Evolutionary conservation across 805 yeast species (phyloP).

Genomic region (Cyberlindnera mrakii): DNA sequence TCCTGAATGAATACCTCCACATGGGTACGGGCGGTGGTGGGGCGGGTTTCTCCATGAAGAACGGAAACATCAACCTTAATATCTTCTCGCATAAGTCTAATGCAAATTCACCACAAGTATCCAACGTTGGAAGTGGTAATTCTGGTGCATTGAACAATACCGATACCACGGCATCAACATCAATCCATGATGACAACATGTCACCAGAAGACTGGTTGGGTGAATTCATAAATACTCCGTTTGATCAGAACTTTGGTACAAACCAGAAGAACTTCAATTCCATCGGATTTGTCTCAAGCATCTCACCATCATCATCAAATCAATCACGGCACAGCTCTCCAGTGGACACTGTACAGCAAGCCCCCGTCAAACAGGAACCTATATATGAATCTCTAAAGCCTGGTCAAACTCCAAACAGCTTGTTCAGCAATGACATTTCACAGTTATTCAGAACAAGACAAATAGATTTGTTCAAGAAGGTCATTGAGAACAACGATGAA

Average conservation of each 20-base stretch:
- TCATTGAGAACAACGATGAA: slow-evolving; percentile 18
- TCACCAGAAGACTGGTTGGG: slow-evolving; percentile 56
- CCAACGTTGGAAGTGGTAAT: slow-evolving; percentile 1
- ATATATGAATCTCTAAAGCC: neutral
- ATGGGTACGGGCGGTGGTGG: slow-evolving; percentile 36
- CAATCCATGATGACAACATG: slow-evolving; percentile 18
- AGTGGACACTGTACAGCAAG: neutral
- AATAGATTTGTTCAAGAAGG: slow-evolving; percentile 53
- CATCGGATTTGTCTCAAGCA: slow-evolving; percentile 43
- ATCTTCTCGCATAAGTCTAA: slow-evolving; percentile 14
- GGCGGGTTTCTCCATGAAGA: slow-evolving; percentile 28
- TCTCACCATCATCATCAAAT: slow-evolving; percentile 15
- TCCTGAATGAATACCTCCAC: slow-evolving; percentile 34
- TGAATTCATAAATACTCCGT: slow-evolving; percentile 64
- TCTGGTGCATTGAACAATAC: slow-evolving; percentile 4
- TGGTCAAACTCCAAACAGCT: slow-evolving; percentile 22
- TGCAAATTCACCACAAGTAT: slow-evolving; percentile 8
- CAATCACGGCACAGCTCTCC: slow-evolving; percentile 7
- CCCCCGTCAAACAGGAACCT: too few relatives aligned
- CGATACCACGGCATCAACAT: slow-evolving; percentile 13
- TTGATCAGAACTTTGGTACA: slow-evolving; percentile 49
- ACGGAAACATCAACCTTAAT: slow-evolving; percentile 10
- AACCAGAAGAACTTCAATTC: slow-evolving; percentile 38
- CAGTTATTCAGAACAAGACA: slow-evolving; percentile 61
- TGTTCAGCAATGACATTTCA: slow-evolving; percentile 41